Evolutionary conservation across 192 early-diverging fungal genomes (phyloP).

Genomic region (Podila verticillata): DNA sequence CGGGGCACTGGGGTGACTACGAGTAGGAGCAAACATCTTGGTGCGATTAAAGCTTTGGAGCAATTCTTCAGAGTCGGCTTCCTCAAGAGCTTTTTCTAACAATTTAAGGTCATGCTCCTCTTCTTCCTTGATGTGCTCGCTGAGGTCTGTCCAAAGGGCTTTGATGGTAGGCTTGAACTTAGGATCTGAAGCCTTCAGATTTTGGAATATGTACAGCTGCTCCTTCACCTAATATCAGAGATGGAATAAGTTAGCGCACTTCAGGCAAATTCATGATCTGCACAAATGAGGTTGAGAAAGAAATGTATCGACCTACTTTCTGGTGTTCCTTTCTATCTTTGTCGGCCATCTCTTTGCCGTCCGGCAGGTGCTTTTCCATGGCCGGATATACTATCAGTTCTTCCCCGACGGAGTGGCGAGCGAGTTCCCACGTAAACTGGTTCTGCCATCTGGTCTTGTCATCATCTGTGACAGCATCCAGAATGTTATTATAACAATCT

Average conservation of each 20-base stretch:
- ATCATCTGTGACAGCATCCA: slow-evolving; percentile 6
- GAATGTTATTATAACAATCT: slow-evolving; percentile 27
- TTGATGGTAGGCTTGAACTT: slow-evolving; percentile 20
- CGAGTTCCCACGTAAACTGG: slow-evolving; percentile 44
- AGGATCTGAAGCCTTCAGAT: slow-evolving; percentile 23
- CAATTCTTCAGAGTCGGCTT: slow-evolving; percentile 1
- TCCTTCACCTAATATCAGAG: slow-evolving; percentile 39
- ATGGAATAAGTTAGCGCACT: neutral
- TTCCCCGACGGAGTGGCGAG: slow-evolving; percentile 52
- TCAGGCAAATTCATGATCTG: neutral
- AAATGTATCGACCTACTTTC: slow-evolving; percentile 2
- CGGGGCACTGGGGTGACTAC: slow-evolving; percentile 18
- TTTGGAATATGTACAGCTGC: slow-evolving; percentile 45
- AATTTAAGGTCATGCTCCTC: slow-evolving; percentile 42
- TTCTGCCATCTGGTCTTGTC: slow-evolving; percentile 36
- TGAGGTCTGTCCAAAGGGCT: slow-evolving; percentile 30
- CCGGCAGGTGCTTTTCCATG: slow-evolving; percentile 20
- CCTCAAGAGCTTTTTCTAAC: slow-evolving; percentile 6
- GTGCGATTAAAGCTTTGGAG: slow-evolving; percentile 14
- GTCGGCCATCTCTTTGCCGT: slow-evolving; percentile 53
- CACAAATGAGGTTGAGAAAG: neutral
- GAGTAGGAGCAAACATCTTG: slow-evolving; percentile 35
- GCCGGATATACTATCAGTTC: slow-evolving; percentile 56
- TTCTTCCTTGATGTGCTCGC: slow-evolving; percentile 54
- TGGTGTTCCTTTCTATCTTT: slow-evolving; percentile 49